These are phyloP conservation scores for Arachnopeziza araneosa DNA, from an alignment of 2,329 filamentous ascomycete genomes.

Conservation along the genomic window DNA sequence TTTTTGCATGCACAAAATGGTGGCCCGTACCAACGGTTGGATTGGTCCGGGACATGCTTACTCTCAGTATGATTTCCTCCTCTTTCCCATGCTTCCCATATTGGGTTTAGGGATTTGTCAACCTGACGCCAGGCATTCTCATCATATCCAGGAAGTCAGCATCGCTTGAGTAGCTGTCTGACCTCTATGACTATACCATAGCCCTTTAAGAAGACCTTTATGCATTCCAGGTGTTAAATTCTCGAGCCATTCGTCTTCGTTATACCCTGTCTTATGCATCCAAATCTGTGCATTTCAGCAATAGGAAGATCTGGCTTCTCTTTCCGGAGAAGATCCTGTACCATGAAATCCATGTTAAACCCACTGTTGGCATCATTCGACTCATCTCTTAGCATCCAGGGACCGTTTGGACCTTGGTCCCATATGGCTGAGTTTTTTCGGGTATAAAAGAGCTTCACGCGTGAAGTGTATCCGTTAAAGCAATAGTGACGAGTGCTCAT, in stretches of 20 bases:
- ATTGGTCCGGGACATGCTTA: background rate
- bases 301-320: conserved; percentile 3
- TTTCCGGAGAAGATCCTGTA: conserved; percentile 1
- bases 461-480: conserved; percentile 3
- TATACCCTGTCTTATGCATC: conserved; percentile 4
- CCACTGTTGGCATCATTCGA: background rate
- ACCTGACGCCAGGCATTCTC: background rate
- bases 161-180: background rate
- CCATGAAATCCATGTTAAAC: background rate
- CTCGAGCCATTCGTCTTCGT: conserved; percentile 10
- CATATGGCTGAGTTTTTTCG: conserved; percentile 4
- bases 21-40: background rate
- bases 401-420: conserved; percentile 5
- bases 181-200: background rate
- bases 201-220: background rate
- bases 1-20: conserved; percentile 9
- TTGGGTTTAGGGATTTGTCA: background rate
- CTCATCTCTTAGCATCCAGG: conserved; percentile 8
- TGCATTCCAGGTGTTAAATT: conserved; percentile 5
- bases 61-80: conserved; percentile 1
- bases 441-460: conserved; percentile 1
- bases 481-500: background rate
- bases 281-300: conserved; percentile 7
- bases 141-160: background rate
- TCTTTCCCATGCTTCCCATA: background rate